Evolutionary conservation across 495 filamentous ascomycete species (phyloP), one percentile per base, ranked within the genome.

Genomic region (Annulohypoxylon bovei): DNA sequence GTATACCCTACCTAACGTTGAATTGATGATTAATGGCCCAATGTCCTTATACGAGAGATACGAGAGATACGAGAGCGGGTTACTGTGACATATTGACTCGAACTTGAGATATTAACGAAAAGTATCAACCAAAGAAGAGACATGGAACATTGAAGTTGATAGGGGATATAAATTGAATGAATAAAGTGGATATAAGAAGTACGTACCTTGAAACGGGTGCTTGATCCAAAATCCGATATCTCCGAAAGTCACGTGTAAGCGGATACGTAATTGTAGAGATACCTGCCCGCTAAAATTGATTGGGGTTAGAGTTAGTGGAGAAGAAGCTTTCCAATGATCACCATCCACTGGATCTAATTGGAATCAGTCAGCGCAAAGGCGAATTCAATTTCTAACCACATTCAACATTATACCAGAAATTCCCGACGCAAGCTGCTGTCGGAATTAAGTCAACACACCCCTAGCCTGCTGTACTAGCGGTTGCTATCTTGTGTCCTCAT

Each of bases 271-370:
- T 28, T 42, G 46, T 9, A n/a, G 46, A n/a, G 46, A 27, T 28
- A 50, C 46, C 12, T 50, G 23, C 22, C 14, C 46, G 7, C 46
- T 50, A 50, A 50, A 27, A 5, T 27, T n/a, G 11, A n/a, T 53
- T 70, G 42, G 12, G 68, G 49, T 62, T 69, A 68, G 52, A 14
- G n/a, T 49, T 32, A 7, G 66, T 32, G 27, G 37, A 12, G 42
- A 46, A 54, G 67, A 49, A 47, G 33, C 61, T 71, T 71, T 71
- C 56, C 44, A 58, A 50, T 58, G 50, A 66, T 62, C 62, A 71
- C 57, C 50, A 30, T 52, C 23, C 37, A 23, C 55, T 40, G 22
- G 28, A 42, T 61, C 55, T 62, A 22, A 22, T 71, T 71, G 50
- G 3, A 23, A 67, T 71, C 57, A 46, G 53, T 67, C 69, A 64